These are phyloP conservation scores for Malus asiatica DNA, from an alignment of 306 rosid genomes.

Conservation along the genomic window DNA sequence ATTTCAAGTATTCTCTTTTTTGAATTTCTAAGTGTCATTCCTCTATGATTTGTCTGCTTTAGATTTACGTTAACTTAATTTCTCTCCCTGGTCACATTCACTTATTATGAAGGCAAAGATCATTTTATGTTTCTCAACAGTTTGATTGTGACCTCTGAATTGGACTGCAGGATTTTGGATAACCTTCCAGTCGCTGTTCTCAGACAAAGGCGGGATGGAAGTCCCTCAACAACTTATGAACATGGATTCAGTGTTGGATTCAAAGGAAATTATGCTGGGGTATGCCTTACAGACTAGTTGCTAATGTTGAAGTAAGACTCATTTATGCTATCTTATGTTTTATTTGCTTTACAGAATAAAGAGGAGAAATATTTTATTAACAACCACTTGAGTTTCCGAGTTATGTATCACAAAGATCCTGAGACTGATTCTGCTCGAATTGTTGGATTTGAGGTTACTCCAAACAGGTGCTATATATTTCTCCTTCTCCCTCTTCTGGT, in stretches of 20 bases:
- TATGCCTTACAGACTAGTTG: constrained; percentile 35
- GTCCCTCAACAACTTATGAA: constrained; percentile 81
- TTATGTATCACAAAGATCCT: constrained; percentile 90
- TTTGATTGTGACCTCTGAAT: constrained; percentile 16
- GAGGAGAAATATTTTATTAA: constrained; percentile 92
- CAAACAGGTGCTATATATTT: constrained; percentile 61
- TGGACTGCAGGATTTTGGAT: constrained; percentile 81
- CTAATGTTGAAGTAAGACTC: constrained; percentile 3
- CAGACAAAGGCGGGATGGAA: constrained; percentile 87
- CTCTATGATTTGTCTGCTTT: constrained; percentile 5
- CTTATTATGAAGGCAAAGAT: background rate
- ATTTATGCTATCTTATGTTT: constrained; percentile 11
- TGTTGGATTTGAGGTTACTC: constrained; percentile 96
- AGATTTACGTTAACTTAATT: background rate
- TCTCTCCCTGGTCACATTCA: background rate
- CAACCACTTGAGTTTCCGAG: constrained; percentile 97
- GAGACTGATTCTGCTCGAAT: constrained; percentile 89
- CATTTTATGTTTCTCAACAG: background rate
- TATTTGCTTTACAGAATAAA: constrained; percentile 59
- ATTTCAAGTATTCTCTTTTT: background rate
- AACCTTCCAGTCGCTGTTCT: constrained; percentile 98
- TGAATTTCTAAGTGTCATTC: background rate
- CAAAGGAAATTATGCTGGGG: constrained; percentile 96
- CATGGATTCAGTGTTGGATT: constrained; percentile 97
- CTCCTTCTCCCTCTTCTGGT: background rate